phyloP scores from a whole-genome alignment of 495 filamentous ascomycete species.

The Penicillium flavigenum region DNA sequence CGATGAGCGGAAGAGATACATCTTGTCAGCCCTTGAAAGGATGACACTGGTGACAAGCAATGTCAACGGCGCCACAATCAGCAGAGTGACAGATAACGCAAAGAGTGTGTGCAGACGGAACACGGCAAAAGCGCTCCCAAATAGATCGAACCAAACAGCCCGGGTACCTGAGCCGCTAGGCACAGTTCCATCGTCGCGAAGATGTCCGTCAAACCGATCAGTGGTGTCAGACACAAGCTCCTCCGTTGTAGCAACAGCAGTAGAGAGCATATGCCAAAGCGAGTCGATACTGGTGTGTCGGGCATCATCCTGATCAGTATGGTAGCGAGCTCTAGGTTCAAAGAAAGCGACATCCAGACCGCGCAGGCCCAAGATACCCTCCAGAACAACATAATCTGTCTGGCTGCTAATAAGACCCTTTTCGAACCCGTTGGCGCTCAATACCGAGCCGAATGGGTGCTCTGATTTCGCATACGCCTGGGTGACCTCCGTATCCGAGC shows the following conservation, averaged over 20 bases:
- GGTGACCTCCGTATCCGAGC: constrained; percentile 84
- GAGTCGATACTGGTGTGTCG: constrained; percentile 72
- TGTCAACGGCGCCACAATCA: constrained; percentile 72
- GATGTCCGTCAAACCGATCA: constrained; percentile 61
- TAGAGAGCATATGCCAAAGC: constrained; percentile 92
- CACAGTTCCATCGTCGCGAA: constrained; percentile 59
- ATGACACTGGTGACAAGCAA: constrained; percentile 66
- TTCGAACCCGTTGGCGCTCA: constrained; percentile 81
- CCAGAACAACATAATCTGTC: constrained; percentile 88
- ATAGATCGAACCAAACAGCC: constrained; percentile 93
- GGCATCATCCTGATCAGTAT: constrained; percentile 86
- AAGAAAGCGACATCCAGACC: constrained; percentile 92
- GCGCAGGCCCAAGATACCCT: constrained; percentile 75
- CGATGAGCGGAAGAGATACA: constrained; percentile 74
- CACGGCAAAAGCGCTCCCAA: constrained; percentile 76
- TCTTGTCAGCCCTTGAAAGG: constrained; percentile 66
- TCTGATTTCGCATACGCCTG: constrained; percentile 66
- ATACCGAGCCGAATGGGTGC: constrained; percentile 79
- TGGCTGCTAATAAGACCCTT: constrained; percentile 72
- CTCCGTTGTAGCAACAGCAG: constrained; percentile 69
- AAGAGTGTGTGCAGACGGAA: constrained; percentile 80
- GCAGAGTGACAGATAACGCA: constrained; percentile 77
- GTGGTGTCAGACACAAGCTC: constrained; percentile 68
- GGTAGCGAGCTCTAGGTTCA: constrained; percentile 81
- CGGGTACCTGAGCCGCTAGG: constrained; percentile 64